Evolutionary conservation across 192 early-diverging fungal species (phyloP).

Genomic region (Backusella westeae): DNA sequence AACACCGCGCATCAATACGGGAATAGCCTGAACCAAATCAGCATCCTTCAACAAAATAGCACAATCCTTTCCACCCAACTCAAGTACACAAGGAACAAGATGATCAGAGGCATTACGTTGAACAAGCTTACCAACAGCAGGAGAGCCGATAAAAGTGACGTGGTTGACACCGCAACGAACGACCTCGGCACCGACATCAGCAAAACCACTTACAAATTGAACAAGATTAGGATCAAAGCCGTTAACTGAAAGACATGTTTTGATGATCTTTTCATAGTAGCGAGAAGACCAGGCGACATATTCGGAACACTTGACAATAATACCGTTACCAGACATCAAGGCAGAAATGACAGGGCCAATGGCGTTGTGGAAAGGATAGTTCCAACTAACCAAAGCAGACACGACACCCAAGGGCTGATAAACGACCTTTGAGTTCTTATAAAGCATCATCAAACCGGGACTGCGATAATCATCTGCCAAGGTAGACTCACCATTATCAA

Average conservation of each 20-base stretch:
- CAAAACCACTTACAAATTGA: conserved; percentile 76
- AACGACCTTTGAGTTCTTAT: conserved; percentile 73
- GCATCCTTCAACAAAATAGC: conserved; percentile 78
- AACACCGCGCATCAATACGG: conserved; percentile 78
- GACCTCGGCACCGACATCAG: conserved; percentile 77
- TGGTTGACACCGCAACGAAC: conserved; percentile 64
- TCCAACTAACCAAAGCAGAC: conserved; percentile 83
- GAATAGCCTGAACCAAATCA: conserved; percentile 62
- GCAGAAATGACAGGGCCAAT: conserved; percentile 81
- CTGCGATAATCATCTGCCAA: conserved; percentile 65
- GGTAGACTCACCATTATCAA: conserved; percentile 71
- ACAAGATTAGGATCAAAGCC: conserved; percentile 80
- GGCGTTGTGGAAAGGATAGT: conserved; percentile 83
- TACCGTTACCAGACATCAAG: conserved; percentile 82
- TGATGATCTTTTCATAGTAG: conserved; percentile 66
- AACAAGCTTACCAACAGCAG: conserved; percentile 75
- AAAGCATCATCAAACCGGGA: conserved; percentile 69
- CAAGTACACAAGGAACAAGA: conserved; percentile 83
- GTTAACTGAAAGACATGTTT: conserved; percentile 61
- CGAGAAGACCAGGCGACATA: conserved; percentile 79
- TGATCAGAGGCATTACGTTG: conserved; percentile 67
- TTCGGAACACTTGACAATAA: conserved; percentile 82
- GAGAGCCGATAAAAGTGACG: conserved; percentile 88
- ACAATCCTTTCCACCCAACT: conserved; percentile 90
- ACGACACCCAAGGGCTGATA: conserved; percentile 83